phyloP scores from a whole-genome alignment of 371 early-diverging fungal genomes.

The Phascolomyces articulosus region DNA sequence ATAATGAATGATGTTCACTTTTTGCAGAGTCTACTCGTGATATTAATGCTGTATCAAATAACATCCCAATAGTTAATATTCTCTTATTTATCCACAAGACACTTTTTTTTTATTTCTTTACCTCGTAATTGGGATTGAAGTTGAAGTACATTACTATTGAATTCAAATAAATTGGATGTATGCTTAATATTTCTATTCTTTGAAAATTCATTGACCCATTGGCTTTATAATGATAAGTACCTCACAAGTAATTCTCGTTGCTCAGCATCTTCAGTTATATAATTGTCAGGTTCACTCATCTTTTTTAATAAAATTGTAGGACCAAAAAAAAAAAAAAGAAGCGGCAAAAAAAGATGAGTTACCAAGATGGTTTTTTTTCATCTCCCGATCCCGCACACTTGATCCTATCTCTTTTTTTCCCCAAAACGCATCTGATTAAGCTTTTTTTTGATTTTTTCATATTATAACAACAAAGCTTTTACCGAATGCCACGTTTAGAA shows the following conservation, averaged over 20 bases:
- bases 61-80: no score
- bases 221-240: conserved; percentile 18
- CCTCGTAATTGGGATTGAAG: conserved; percentile 43
- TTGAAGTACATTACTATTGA: conserved; percentile 40
- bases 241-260: conserved; percentile 38
- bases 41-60: conserved; percentile 41
- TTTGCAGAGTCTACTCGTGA: conserved; percentile 48
- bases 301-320: not conserved
- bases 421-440: no score
- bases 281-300: conserved; percentile 4
- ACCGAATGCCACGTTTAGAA: conserved; percentile 43
- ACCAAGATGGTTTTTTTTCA: not conserved
- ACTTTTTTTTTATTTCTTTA: conserved; percentile 13
- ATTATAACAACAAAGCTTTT: not conserved
- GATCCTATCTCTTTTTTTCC: not conserved
- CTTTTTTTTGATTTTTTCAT: not conserved
- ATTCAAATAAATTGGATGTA: not conserved
- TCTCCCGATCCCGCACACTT: not conserved
- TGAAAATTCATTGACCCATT: no score
- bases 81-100: no score
- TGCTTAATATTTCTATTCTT: not conserved
- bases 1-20: conserved; percentile 50
- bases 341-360: not conserved
- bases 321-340: not conserved
- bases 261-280: conserved; percentile 19